These are phyloP conservation scores for Adansonia madagascariensis DNA, from an alignment of 441 rosid genomes.

Conservation along the genomic window DNA sequence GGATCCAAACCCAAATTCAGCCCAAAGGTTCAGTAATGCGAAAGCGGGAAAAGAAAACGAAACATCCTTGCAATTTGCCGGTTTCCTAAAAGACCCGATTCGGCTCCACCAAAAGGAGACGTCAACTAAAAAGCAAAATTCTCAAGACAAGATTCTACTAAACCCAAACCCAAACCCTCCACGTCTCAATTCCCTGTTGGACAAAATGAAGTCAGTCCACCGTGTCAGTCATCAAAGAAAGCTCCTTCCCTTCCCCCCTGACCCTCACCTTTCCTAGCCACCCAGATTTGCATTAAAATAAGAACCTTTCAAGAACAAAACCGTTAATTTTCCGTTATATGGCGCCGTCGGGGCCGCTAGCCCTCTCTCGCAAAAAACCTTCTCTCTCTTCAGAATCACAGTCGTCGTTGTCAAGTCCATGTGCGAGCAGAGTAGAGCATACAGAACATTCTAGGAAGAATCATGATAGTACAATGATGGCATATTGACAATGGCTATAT, in stretches of 20 bases:
- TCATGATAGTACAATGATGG: slow-evolving; percentile 9
- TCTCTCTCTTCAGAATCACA: slow-evolving; percentile 16
- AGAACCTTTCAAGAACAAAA: neutral
- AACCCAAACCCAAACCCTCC: neutral
- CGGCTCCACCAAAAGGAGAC: neutral
- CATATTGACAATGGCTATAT: slow-evolving; percentile 25
- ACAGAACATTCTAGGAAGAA: slow-evolving; percentile 27
- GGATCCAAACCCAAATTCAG: neutral
- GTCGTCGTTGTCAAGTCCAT: slow-evolving; percentile 28
- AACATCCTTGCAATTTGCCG: neutral
- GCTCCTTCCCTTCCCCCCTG: neutral
- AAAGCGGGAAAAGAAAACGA: neutral
- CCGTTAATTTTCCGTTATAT: neutral
- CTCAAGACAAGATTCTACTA: neutral
- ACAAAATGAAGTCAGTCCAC: neutral
- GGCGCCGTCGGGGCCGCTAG: slow-evolving; percentile 67
- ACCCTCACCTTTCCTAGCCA: neutral
- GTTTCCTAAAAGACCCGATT: neutral
- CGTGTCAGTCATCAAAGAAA: neutral
- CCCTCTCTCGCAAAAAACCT: slow-evolving; percentile 58
- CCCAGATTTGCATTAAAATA: neutral
- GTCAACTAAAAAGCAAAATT: neutral
- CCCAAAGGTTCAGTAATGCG: neutral
- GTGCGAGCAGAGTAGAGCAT: slow-evolving; percentile 42
- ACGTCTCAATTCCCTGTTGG: neutral